Evolutionary conservation across 768 basidiomycete genomes (phyloP).

Genomic region (Termitomyces bulborhizus): DNA sequence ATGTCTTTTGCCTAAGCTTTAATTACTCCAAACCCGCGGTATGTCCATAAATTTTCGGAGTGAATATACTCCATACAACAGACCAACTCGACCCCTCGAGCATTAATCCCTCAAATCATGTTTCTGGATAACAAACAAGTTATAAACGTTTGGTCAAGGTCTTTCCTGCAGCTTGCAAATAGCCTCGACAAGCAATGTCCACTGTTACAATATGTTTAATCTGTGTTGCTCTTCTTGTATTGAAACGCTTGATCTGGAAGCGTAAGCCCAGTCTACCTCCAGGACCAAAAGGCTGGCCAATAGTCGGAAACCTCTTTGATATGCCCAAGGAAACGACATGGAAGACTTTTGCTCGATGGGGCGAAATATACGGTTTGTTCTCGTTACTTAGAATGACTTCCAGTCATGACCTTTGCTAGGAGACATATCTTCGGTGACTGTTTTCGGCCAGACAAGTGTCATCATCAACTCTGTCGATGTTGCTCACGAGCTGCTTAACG

Average conservation of each 20-base stretch:
- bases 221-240: background rate
- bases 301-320: slow-evolving; percentile 29
- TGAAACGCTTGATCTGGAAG: background rate
- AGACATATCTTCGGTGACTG: background rate
- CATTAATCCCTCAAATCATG: too few relatives aligned
- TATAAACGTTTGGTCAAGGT: background rate
- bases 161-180: background rate
- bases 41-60: too few relatives aligned
- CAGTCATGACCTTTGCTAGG: background rate
- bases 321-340: slow-evolving; percentile 21
- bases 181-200: background rate
- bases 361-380: slow-evolving; percentile 24
- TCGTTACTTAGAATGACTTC: background rate
- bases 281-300: slow-evolving; percentile 30
- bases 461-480: slow-evolving; percentile 34
- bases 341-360: slow-evolving; percentile 24
- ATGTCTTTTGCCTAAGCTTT: too few relatives aligned
- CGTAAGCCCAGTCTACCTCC: slow-evolving; percentile 20
- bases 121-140: too few relatives aligned
- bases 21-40: too few relatives aligned
- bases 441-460: slow-evolving; percentile 39
- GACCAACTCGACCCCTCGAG: too few relatives aligned
- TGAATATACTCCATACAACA: too few relatives aligned
- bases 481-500: slow-evolving; percentile 46
- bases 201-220: background rate